A percentile compares a stretch with the other conserved stretches of the same genome.
These are phyloP conservation scores for grape (Vitis vinifera) DNA, from an alignment of 164 flowering plant species.

Conservation along the genomic window ASM3070453v1 NC_081805.1:7039001-7039500, in stretches of 20 bases:
- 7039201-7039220: not conserved
- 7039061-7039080: too few relatives aligned
- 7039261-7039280: not conserved
- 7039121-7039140: not conserved
- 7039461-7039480: not conserved
- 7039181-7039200: too few relatives aligned
- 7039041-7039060: too few relatives aligned
- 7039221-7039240: too few relatives aligned
- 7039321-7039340: not conserved
- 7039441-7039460: not conserved
- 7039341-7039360: not conserved
- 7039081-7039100: too few relatives aligned
- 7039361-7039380: not conserved
- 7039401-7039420: not conserved
- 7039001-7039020: too few relatives aligned
- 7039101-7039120: too few relatives aligned
- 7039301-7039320: not conserved
- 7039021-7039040: too few relatives aligned
- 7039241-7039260: not conserved
- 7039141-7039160: not conserved
- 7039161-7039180: not conserved
- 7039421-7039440: not conserved
- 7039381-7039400: too few relatives aligned
- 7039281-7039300: not conserved
- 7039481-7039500: not conserved